These are phyloP conservation scores for Turritis glabra DNA, from an alignment of 345 rosid species.

Conservation along the genomic window DNA sequence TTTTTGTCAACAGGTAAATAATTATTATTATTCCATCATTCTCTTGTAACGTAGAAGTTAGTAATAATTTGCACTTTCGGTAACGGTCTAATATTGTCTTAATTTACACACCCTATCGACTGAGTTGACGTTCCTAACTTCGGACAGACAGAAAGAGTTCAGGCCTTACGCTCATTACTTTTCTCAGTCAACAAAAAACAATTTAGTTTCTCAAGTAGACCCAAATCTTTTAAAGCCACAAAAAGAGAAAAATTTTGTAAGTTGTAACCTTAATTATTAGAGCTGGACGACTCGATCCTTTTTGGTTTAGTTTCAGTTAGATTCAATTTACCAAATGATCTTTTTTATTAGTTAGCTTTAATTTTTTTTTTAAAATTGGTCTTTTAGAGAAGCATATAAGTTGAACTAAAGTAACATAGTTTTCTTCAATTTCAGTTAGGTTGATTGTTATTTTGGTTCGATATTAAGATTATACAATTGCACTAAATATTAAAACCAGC, in stretches of 20 bases:
- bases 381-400: neutral
- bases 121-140: conserved; percentile 29
- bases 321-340: neutral
- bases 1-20: neutral
- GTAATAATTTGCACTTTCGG: conserved; percentile 1
- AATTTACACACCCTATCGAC: neutral
- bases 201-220: conserved; percentile 3
- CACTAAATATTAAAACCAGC: neutral
- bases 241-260: neutral
- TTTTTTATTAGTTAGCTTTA: neutral
- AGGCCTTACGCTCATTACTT: conserved; percentile 13
- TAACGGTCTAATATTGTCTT: neutral
- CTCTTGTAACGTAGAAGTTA: neutral
- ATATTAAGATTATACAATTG: neutral
- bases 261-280: neutral
- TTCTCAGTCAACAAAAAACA: conserved; percentile 16
- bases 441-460: neutral
- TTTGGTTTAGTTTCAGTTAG: neutral
- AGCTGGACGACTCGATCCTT: neutral
- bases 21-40: neutral
- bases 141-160: conserved; percentile 13
- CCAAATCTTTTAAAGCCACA: conserved; percentile 1
- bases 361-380: neutral
- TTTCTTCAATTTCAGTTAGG: neutral
- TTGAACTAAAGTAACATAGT: conserved; percentile 10